Conservation (phyloP, 1,284 basidiomycete species). For the Abortiporus biennis region DNA sequence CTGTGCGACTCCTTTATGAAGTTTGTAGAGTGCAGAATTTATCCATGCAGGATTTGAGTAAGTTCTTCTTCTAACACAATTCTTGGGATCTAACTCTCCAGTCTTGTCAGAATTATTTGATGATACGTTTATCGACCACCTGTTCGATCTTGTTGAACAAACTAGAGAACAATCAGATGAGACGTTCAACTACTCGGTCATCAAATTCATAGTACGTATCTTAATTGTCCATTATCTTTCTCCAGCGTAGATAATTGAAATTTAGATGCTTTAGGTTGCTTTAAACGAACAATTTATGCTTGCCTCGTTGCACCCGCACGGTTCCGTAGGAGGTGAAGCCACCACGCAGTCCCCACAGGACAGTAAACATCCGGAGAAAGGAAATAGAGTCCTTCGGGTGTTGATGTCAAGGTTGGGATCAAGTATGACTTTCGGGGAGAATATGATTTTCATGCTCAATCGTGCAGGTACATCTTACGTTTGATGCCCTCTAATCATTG, state of each 20-base stretch:
- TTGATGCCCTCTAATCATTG: background rate
- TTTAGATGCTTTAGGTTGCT: conserved; percentile 53
- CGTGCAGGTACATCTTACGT: conserved; percentile 65
- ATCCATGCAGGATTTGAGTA: conserved; percentile 68
- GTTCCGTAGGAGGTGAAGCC: conserved; percentile 13
- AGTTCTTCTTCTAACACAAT: conserved; percentile 22
- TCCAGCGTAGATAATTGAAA: conserved; percentile 4
- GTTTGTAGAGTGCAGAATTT: conserved; percentile 87
- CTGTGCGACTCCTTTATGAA: conserved; percentile 81
- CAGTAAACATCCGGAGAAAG: conserved; percentile 27
- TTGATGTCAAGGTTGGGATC: conserved; percentile 79
- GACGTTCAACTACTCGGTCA: conserved; percentile 88
- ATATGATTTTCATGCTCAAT: conserved; percentile 99
- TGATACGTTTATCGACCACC: conserved; percentile 80
- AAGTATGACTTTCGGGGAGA: conserved; percentile 95
- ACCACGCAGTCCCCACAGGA: conserved; percentile 17
- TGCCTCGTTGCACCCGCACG: conserved; percentile 37
- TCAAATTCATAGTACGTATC: conserved; percentile 79
- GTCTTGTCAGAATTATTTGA: conserved; percentile 63
- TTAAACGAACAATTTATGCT: conserved; percentile 99
- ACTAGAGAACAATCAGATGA: conserved; percentile 89
- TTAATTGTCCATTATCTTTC: background rate
- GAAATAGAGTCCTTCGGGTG: conserved; percentile 80
- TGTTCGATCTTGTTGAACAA: conserved; percentile 93
- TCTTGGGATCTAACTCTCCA: conserved; percentile 2